phyloP scores from a whole-genome alignment of 345 rosid genomes.

The Gossypium ekmanianum region DNA sequence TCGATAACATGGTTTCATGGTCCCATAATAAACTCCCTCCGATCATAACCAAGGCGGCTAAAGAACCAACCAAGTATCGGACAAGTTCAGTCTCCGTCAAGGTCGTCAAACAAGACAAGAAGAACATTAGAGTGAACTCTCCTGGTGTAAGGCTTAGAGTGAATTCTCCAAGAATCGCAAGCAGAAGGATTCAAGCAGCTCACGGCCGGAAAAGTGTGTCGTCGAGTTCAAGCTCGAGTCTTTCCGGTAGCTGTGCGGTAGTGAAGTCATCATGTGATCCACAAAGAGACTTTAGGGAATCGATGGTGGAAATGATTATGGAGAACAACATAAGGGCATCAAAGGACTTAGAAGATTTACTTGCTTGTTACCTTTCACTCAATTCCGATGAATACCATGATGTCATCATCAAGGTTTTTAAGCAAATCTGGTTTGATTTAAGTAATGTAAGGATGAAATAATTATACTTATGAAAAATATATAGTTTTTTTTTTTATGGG shows the following conservation, averaged over 20 bases:
- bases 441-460: slow-evolving; percentile 22
- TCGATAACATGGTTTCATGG: neutral
- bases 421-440: slow-evolving; percentile 89
- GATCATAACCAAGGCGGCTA: slow-evolving; percentile 25
- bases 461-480: neutral
- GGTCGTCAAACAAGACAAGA: slow-evolving; percentile 25
- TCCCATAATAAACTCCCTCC: slow-evolving; percentile 45
- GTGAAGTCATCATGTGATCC: slow-evolving; percentile 86
- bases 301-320: slow-evolving; percentile 96
- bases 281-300: slow-evolving; percentile 77
- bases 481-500: neutral
- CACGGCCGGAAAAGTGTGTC: slow-evolving; percentile 34
- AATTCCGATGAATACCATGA: slow-evolving; percentile 82
- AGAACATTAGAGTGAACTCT: slow-evolving; percentile 28
- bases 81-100: slow-evolving; percentile 28
- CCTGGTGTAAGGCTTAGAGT: slow-evolving; percentile 66
- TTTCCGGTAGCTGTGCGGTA: slow-evolving; percentile 60
- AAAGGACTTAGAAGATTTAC: slow-evolving; percentile 82
- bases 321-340: slow-evolving; percentile 74
- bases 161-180: slow-evolving; percentile 61
- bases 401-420: slow-evolving; percentile 81
- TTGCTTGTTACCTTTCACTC: slow-evolving; percentile 80
- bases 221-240: slow-evolving; percentile 27
- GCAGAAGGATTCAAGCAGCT: slow-evolving; percentile 28
- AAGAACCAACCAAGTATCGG: slow-evolving; percentile 18